A percentile compares a stretch with the other conserved stretches of the same genome.
Conservation (phyloP, 371 early-diverging fungal species). For the Dipsacomyces acuminosporus region DNA sequence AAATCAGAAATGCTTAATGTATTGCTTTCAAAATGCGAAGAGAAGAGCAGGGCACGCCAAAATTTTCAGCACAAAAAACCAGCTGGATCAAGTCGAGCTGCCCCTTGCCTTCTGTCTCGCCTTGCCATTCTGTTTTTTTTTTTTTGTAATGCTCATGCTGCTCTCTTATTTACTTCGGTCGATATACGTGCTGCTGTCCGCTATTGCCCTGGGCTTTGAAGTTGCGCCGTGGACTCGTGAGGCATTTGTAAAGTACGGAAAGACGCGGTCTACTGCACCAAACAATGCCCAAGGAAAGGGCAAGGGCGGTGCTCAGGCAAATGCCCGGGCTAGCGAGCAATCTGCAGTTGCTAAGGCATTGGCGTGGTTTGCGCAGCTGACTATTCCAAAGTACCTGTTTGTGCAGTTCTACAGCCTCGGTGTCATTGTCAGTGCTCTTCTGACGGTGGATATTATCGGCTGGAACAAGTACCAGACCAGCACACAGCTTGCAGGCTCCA, state of each 20-base stretch:
- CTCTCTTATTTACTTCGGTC: constrained; percentile 9
- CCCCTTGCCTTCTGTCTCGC: not conserved
- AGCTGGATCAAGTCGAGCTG: too few species aligned
- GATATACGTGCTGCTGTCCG: constrained; percentile 19
- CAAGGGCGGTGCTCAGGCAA: too few species aligned
- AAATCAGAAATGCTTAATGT: too few species aligned
- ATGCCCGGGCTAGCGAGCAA: not conserved
- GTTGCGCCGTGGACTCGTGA: constrained; percentile 40
- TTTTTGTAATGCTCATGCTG: constrained; percentile 1
- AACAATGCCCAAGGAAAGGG: too few species aligned
- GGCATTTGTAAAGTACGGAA: constrained; percentile 46
- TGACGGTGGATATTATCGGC: constrained; percentile 14
- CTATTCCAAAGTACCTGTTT: constrained; percentile 64
- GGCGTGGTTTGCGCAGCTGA: constrained; percentile 20
- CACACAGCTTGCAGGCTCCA: not conserved
- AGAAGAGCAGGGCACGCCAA: too few species aligned
- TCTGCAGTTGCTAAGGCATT: not conserved
- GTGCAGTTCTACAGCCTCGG: constrained; percentile 65
- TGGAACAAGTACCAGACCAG: constrained; percentile 5
- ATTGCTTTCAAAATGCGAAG: too few species aligned
- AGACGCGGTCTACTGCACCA: too few species aligned
- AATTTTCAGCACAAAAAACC: too few species aligned
- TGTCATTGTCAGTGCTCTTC: constrained; percentile 25
- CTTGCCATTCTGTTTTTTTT: not conserved
- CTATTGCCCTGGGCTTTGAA: constrained; percentile 28